A percentile compares a stretch with the other conserved stretches of the same genome.
These are phyloP conservation scores for Polyporus arcularius DNA, from an alignment of 768 basidiomycete species.

Conservation along the genomic window DNA sequence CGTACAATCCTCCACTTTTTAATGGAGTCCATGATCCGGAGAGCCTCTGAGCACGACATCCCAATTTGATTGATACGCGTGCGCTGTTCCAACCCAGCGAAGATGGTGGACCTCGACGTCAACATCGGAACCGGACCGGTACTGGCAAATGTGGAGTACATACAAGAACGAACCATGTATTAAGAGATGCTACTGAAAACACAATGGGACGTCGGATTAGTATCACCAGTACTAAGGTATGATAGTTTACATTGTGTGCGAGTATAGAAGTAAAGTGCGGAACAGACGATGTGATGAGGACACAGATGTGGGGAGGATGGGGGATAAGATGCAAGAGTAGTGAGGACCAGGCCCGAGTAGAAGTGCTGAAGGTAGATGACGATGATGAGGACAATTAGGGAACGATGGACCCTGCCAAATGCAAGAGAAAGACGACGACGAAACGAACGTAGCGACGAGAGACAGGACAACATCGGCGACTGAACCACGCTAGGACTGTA, in stretches of 20 bases:
- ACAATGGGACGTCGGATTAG: conserved; percentile 22
- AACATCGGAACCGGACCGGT: background rate
- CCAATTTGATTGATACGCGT: background rate
- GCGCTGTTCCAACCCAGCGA: conserved; percentile 15
- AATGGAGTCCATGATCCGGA: conserved; percentile 9
- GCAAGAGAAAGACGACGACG: conserved; percentile 10
- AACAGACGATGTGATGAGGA: conserved; percentile 6
- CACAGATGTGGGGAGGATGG: conserved; percentile 10
- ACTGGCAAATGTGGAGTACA: background rate
- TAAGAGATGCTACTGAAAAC: conserved; percentile 17
- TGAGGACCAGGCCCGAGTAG: conserved; percentile 15
- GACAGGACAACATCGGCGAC: conserved; percentile 18
- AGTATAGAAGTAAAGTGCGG: conserved; percentile 11
- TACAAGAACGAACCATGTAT: conserved; percentile 17
- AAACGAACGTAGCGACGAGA: conserved; percentile 16
- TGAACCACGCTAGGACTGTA: conserved; percentile 19
- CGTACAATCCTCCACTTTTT: background rate
- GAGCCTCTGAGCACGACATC: conserved; percentile 1
- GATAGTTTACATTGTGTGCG: conserved; percentile 25
- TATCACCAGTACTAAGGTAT: conserved; percentile 27
- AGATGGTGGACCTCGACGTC: background rate
- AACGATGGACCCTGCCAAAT: conserved; percentile 20
- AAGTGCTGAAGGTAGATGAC: conserved; percentile 12
- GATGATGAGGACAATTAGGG: conserved; percentile 16
- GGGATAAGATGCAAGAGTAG: conserved; percentile 15